Evolutionary conservation across 2,329 filamentous ascomycete species (phyloP).

Genomic region (Mycosphaerella arachidis): DNA sequence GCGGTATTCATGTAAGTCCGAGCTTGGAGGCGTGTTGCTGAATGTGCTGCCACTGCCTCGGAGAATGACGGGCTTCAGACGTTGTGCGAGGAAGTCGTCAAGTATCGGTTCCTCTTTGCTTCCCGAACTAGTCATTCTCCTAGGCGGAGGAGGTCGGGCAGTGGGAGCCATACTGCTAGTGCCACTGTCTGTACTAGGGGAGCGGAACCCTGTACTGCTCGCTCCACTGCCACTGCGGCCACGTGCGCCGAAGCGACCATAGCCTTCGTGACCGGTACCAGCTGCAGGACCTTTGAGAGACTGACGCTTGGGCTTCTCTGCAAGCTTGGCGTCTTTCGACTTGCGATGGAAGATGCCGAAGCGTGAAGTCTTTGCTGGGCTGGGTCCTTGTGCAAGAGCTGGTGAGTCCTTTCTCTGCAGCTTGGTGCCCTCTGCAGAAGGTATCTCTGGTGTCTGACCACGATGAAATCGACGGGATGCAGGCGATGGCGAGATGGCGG

Average conservation of each 20-base stretch:
- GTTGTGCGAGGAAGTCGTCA: slow-evolving; percentile 44
- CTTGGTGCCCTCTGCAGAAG: slow-evolving; percentile 6
- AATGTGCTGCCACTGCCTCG: slow-evolving; percentile 42
- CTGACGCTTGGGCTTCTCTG: slow-evolving; percentile 56
- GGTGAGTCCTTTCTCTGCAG: slow-evolving; percentile 32
- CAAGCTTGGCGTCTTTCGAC: slow-evolving; percentile 55
- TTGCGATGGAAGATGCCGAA: slow-evolving; percentile 76
- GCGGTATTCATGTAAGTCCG: slow-evolving; percentile 9
- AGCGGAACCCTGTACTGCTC: slow-evolving; percentile 45
- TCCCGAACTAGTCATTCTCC: slow-evolving; percentile 40
- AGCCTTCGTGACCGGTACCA: slow-evolving; percentile 91
- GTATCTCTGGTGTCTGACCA: slow-evolving; percentile 15
- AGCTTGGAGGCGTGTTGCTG: slow-evolving; percentile 17
- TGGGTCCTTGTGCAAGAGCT: slow-evolving; percentile 51
- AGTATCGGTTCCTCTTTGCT: slow-evolving; percentile 41
- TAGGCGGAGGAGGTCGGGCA: slow-evolving; percentile 22
- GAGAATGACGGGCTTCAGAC: slow-evolving; percentile 42
- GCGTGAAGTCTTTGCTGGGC: slow-evolving; percentile 56
- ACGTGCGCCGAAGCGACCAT: slow-evolving; percentile 62
- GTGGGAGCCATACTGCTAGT: slow-evolving; percentile 34
- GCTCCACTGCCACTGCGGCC: slow-evolving; percentile 60
- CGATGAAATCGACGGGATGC: slow-evolving; percentile 19
- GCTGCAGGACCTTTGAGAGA: slow-evolving; percentile 74
- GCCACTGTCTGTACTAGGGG: slow-evolving; percentile 41
- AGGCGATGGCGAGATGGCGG: slow-evolving; percentile 29